phyloP scores from a whole-genome alignment of 2,329 filamentous ascomycete species.

The Aureobasidium pullulans region DNA sequence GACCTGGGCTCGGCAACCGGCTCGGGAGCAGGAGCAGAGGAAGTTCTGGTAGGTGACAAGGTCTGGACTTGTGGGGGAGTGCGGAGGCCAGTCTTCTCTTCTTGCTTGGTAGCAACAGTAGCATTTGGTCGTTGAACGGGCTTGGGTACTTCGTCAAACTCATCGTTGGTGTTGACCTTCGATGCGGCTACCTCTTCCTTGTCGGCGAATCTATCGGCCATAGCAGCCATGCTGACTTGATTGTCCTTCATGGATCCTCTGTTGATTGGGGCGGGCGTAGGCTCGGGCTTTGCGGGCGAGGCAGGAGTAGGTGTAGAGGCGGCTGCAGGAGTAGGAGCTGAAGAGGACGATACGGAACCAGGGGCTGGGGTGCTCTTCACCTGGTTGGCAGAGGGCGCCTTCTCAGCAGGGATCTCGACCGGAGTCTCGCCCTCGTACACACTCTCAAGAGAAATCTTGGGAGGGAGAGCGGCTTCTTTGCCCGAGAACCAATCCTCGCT shows the following conservation, averaged over 20 bases:
- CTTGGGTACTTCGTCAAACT: slow-evolving; percentile 80
- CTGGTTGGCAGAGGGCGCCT: slow-evolving; percentile 43
- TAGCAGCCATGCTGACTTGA: slow-evolving; percentile 74
- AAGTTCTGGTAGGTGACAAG: slow-evolving; percentile 19
- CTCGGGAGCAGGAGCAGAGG: slow-evolving; percentile 23
- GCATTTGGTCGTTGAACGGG: slow-evolving; percentile 55
- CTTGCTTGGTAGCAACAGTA: slow-evolving; percentile 27
- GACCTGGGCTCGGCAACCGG: slow-evolving; percentile 8
- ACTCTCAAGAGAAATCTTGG: slow-evolving; percentile 90
- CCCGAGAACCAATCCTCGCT: slow-evolving; percentile 79
- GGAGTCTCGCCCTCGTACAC: slow-evolving; percentile 79
- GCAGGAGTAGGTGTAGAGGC: slow-evolving; percentile 36
- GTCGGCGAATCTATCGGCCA: slow-evolving; percentile 82
- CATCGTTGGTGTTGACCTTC: slow-evolving; percentile 59
- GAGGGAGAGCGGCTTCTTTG: slow-evolving; percentile 66
- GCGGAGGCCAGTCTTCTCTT: slow-evolving; percentile 32
- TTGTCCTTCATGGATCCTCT: slow-evolving; percentile 69
- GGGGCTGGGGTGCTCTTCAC: slow-evolving; percentile 33
- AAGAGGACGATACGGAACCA: not conserved
- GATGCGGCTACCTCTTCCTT: slow-evolving; percentile 53
- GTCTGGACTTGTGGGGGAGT: slow-evolving; percentile 23
- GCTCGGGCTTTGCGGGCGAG: slow-evolving; percentile 36
- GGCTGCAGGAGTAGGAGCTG: slow-evolving; percentile 23
- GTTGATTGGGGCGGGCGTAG: slow-evolving; percentile 38
- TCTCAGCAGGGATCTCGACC: slow-evolving; percentile 65